Conservation (phyloP, 108 stramenopile species). For the Stephanodiscus triporus region DNA sequence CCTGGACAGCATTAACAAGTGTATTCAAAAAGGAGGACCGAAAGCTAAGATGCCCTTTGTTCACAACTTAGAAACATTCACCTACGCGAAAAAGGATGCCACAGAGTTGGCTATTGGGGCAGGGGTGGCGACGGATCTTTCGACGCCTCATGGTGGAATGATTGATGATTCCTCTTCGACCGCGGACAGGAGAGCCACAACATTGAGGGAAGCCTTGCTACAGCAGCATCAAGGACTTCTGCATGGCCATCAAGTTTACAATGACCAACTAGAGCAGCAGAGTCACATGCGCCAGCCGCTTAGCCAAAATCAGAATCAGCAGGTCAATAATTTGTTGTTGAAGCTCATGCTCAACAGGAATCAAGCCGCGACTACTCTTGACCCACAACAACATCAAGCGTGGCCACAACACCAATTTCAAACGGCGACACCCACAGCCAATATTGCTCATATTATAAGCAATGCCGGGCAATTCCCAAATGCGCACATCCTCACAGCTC, state of each 20-base stretch:
- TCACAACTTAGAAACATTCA: neutral
- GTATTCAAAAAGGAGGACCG: conserved; percentile 2
- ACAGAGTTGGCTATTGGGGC: neutral
- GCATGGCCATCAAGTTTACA: neutral
- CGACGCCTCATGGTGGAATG: neutral
- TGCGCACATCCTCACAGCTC: neutral
- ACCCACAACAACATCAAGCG: neutral
- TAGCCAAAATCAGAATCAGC: neutral
- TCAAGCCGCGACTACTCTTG: neutral
- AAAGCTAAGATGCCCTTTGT: conserved; percentile 13
- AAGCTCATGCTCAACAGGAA: neutral
- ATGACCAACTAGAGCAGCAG: neutral
- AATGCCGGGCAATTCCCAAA: neutral
- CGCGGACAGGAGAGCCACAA: neutral
- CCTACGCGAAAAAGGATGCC: neutral
- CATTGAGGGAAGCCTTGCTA: too few species aligned
- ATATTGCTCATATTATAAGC: neutral
- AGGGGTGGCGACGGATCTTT: neutral
- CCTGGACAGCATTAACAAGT: neutral
- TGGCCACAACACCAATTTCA: conserved; percentile 3
- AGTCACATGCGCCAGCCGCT: neutral
- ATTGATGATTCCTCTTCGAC: neutral
- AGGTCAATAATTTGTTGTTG: neutral
- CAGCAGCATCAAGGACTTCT: neutral
- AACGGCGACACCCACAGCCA: neutral